Evolutionary conservation across 192 early-diverging fungal genomes (phyloP), one percentile per base, ranked within the genome.

Genomic region (Coemansia sp.): DNA sequence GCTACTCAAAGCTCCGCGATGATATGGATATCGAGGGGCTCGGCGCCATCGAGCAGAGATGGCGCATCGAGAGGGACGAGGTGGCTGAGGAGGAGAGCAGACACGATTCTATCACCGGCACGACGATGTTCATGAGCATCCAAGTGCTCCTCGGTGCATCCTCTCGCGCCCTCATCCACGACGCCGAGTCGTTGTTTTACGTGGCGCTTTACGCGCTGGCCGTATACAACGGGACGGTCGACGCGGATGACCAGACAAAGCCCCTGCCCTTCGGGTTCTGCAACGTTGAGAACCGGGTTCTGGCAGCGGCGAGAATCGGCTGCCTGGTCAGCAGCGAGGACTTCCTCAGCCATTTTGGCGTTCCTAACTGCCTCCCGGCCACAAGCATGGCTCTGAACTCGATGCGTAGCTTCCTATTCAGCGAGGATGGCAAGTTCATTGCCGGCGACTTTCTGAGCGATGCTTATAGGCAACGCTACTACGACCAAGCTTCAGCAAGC

Each of bases 121-220:
- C 6, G 40, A 30, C n/a, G n/a, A n/a, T n/a, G 33, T 34, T 14
- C 10, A n/a, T 2, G 42, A 50, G 6, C 17, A 52, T 50, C 17
- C 20, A 42, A 11, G 37, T 68, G 17, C 34, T 62, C 3, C 47
- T 27, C 0, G 14, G 29, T 25, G n/a, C 28, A 0, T 3, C 20
- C 2, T 20, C 30, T 30, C 50, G 54, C n/a, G 41, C 15, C 9
- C 25, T 68, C 15, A 42, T 61, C 5, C 41, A 68, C 6, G 53
- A 56, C 31, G 13, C 60, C 1, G 58, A 55, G 8, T 67, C 58
- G 3, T 4, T 55, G 6, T 57, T 67, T 7, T 67, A 67, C 14
- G 50, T 59, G n/a, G 20, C 52, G 6, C 29, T 67, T 6, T 42
- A 57, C 11, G 10, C 38, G 6, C 14, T 67, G 40, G 15, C 42